Base-by-base conservation (phyloP, 768 basidiomycete species). In the Strobilomyces echinocephalus region DNA sequence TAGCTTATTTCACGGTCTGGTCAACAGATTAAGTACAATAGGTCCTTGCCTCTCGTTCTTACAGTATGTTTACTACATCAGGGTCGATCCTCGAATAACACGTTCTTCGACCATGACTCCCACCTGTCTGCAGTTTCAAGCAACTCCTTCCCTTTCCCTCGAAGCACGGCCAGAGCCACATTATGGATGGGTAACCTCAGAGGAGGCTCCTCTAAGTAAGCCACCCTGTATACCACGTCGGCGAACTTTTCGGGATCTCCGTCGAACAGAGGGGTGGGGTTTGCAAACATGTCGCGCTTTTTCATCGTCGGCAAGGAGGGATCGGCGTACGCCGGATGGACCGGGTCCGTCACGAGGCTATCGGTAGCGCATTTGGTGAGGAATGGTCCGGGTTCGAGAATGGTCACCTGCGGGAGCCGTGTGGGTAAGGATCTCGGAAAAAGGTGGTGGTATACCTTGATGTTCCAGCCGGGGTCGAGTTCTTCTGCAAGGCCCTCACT, bases 81-180 rank as follows among this genome's bases (percentile, higher is more conserved):
- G 5, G 11, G 12, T 15, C 14, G 34, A 12, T 10, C 26, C 12
- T 39, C 28, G 18, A 31, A 20, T n/a, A 40, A 16, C 14, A 49
- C 12, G 18, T 49, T 38, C 12, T 49, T 38, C 38, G 39, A 49
- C 49, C 49, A 49, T 8, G 49, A 49, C 38, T 55, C 57, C 55
- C 45, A 59, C 24, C 58, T 56, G 43, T 63, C 55, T 3, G 57
- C 58, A 20, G 48, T 44, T 33, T 65, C 60, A 16, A 63, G 24
- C 3, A 58, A 18, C 0, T 50, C 40, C 31, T 54, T 50, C 11
- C 31, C 56, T 18, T 41, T 41, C n/a, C 16, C 16, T 16, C 38
- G n/a, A 8, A 16, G n/a, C 8, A 39, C 35, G 35, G 11, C 16
- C 20, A 49, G 30, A 14, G 54, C 8, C 16, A 0, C 0, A 5